Conservation (phyloP, 2,329 filamentous ascomycete species). For the Leptographium procerum region DNA sequence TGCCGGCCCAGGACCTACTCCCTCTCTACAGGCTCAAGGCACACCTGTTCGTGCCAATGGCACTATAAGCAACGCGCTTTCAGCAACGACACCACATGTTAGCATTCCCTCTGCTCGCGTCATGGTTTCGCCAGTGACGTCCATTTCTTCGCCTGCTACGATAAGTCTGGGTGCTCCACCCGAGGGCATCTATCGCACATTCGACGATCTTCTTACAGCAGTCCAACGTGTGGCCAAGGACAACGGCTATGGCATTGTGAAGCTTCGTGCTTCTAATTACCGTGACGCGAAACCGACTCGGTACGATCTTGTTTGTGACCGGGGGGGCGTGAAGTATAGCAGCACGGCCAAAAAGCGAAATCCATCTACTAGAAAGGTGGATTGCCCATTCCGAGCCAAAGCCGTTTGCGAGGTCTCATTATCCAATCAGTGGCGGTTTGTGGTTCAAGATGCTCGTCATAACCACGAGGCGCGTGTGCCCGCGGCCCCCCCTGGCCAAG, state of each 20-base stretch:
- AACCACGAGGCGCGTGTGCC: slow-evolving; percentile 50
- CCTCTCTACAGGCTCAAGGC: slow-evolving; percentile 8
- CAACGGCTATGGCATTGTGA: slow-evolving; percentile 51
- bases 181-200: slow-evolving; percentile 48
- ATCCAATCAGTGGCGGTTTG: slow-evolving; percentile 53
- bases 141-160: slow-evolving; percentile 24
- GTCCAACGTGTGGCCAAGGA: slow-evolving; percentile 51
- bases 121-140: slow-evolving; percentile 16
- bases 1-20: not conserved
- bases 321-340: slow-evolving; percentile 52
- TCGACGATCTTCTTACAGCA: slow-evolving; percentile 46
- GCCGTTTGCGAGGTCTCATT: slow-evolving; percentile 53
- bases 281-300: slow-evolving; percentile 51
- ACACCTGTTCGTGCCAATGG: slow-evolving; percentile 11
- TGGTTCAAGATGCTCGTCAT: slow-evolving; percentile 46
- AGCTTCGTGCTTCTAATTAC: slow-evolving; percentile 52
- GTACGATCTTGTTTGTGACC: slow-evolving; percentile 52
- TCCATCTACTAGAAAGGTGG: slow-evolving; percentile 51
- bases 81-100: slow-evolving; percentile 4
- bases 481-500: slow-evolving; percentile 41
- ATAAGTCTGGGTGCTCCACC: slow-evolving; percentile 39
- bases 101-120: slow-evolving; percentile 14
- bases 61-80: not conserved
- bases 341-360: slow-evolving; percentile 55
- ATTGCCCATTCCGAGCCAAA: slow-evolving; percentile 52